Base-by-base conservation (phyloP, 2,329 filamentous ascomycete species). In the Chaetomiaceae sp. region DNA sequence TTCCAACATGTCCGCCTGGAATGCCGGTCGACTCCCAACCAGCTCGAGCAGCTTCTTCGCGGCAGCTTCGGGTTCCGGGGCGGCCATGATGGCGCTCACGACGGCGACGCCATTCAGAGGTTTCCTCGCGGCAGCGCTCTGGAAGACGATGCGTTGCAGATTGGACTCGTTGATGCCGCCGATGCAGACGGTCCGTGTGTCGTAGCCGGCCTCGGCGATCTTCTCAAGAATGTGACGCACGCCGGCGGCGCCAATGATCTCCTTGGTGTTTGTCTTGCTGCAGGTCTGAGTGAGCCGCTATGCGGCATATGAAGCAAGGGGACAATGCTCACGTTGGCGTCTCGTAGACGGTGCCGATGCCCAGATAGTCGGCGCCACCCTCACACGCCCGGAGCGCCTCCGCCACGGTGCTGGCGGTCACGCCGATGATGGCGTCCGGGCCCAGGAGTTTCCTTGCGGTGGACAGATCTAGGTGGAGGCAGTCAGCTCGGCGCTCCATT, bases 281-380 rank as follows among this genome's bases (percentile, higher is more conserved):
- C 12, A 5, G 9, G 4, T 24, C 24, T 9, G 22, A 5, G 22
- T 24, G 6, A 24, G 22, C 9, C 6, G 9, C 22, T 24, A n/a
- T n/a, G n/a, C n/a, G n/a, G n/a, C n/a, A n/a, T n/a, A n/a, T n/a
- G n/a, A n/a, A n/a, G n/a, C n/a, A n/a, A n/a, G n/a, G n/a, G n/a
- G n/a, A n/a, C n/a, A n/a, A n/a, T 22, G 68, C 52, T 46, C 40
- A 70, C 77, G 89, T 95, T 39, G 80, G 66, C 1, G 91, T 97
- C 14, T 89, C 79, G 67, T 86, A 96, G 53, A 96, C 80, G 1
- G 91, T 93, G 20, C 93, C 91, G 38, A 97, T 82, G 15, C 91
- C 93, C 4, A 97, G 73, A 65, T 97, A 97, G 64, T 93, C 82
- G 22, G 90, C 89, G n/a, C 88, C 88, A 41, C 76, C 78, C 41